Evolutionary conservation across 495 filamentous ascomycete species (phyloP), one percentile per base, ranked within the genome.

Genomic region (Xylaria venustula): DNA sequence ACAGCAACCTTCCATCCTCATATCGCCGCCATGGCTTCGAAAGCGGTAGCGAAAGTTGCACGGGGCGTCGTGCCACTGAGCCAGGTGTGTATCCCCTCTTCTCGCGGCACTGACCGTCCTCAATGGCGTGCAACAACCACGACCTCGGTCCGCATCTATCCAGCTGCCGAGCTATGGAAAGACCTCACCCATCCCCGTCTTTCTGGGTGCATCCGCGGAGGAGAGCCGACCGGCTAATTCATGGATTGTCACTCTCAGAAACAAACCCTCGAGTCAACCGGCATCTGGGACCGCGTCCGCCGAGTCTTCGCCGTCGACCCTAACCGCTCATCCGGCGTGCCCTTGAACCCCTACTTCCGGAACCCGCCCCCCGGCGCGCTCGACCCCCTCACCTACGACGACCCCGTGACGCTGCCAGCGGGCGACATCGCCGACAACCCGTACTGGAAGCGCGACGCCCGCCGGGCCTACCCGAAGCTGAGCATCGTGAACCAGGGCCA

Each of bases 351-450:
- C 22, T 88, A 93, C 77, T 97, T 83, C 82, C 93, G 95, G 60
- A 88, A 90, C 73, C 93, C 94, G 37, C 78, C 92, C 0, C 95
- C 95, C 7, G 94, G 91, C 63, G 80, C 83, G 62, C 79, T 88
- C 70, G 87, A 91, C 66, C 92, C 95, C 25, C 70, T 83, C 22
- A 71, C 73, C 26, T 98, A 97, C 77, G 86, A 90, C 72, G 95
- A 98, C 70, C 92, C 92, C 15, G 90, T 95, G 49, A 97, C 93
- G 12, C 34, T 90, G 0, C 94, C 95, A n/a, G 90, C 94, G 2
- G 92, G 86, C 56, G 94, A 99, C 74, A 86, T 98, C 63, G 94
- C 94, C 66, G 94, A 96, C 70, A 98, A 98, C 76, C 85, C 94
- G 40, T 98, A 98, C 85, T 98, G 92, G 90, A 95, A 95, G 79